A percentile compares a stretch with the other conserved stretches of the same genome.
These are phyloP conservation scores for Vitrella brassicaformis DNA, from an alignment of 73 alveolate species.

Conservation along the genomic window DNA sequence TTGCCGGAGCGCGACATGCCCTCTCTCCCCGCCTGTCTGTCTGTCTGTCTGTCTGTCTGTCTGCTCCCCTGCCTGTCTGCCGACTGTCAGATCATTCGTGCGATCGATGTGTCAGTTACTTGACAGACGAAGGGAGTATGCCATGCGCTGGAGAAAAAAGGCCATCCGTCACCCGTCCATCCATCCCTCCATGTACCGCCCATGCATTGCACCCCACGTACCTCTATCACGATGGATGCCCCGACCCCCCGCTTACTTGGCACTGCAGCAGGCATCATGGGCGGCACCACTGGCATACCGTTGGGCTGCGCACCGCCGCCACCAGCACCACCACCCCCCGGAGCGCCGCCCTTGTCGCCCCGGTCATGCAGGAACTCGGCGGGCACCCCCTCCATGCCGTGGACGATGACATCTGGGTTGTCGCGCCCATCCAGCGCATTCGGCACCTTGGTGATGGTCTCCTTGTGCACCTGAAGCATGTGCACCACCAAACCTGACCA, in stretches of 20 bases:
- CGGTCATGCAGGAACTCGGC: conserved; percentile 67
- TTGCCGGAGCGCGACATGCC: too few relatives aligned
- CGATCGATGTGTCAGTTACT: too few relatives aligned
- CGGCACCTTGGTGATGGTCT: conserved; percentile 79
- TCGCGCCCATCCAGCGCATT: conserved; percentile 95
- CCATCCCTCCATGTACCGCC: background rate
- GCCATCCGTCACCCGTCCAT: too few relatives aligned
- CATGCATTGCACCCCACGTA: background rate
- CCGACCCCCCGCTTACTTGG: background rate
- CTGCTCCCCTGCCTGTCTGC: too few relatives aligned
- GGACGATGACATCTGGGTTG: conserved; percentile 81
- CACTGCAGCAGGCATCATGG: too few relatives aligned
- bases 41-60: too few relatives aligned
- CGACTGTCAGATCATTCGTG: too few relatives aligned
- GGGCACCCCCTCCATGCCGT: conserved; percentile 99
- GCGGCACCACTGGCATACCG: too few relatives aligned
- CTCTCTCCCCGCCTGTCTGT: too few relatives aligned
- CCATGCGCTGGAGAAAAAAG: too few relatives aligned
- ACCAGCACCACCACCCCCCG: background rate
- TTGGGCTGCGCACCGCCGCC: background rate
- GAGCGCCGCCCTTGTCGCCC: background rate
- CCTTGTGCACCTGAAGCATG: conserved; percentile 65
- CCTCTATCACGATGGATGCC: background rate
- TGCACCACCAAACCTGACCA: conserved; percentile 9
- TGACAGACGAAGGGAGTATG: too few relatives aligned